Conservation (phyloP, 805 yeast species). For the Teunomyces tritomae region DNA sequence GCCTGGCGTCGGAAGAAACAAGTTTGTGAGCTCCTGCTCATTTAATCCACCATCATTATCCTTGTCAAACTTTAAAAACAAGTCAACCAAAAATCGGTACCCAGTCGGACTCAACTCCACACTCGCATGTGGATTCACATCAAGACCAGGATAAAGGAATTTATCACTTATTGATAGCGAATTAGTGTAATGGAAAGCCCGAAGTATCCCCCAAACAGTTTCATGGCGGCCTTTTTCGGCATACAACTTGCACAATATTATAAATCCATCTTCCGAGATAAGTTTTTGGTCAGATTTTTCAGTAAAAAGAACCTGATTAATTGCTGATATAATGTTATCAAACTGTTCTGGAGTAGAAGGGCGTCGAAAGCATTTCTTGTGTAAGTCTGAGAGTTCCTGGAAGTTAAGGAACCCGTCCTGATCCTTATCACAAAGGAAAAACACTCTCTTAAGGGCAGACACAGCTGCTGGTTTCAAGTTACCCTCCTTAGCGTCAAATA, state of each 20-base stretch:
- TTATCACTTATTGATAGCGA: constrained; percentile 81
- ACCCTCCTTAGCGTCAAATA: constrained; percentile 89
- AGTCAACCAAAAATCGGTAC: constrained; percentile 84
- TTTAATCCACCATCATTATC: constrained; percentile 96
- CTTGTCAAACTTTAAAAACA: constrained; percentile 82
- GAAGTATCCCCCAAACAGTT: constrained; percentile 91
- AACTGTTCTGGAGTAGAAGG: constrained; percentile 30
- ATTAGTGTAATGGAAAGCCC: constrained; percentile 89
- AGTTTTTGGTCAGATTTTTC: constrained; percentile 43
- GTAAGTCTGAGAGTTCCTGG: constrained; percentile 67
- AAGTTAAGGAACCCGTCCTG: constrained; percentile 82
- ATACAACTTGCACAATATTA: constrained; percentile 72
- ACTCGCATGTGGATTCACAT: constrained; percentile 69
- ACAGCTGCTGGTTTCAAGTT: constrained; percentile 73
- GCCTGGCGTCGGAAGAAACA: constrained; percentile 92
- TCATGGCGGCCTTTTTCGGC: constrained; percentile 94
- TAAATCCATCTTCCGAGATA: constrained; percentile 70
- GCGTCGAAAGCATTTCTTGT: constrained; percentile 70
- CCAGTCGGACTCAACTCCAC: constrained; percentile 94
- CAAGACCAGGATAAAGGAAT: constrained; percentile 74
- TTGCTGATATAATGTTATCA: constrained; percentile 36
- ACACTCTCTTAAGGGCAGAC: constrained; percentile 75
- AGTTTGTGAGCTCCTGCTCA: constrained; percentile 60
- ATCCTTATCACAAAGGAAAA: constrained; percentile 82
- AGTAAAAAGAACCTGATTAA: constrained; percentile 31